Evolutionary conservation across 495 filamentous ascomycete species (phyloP).

Genomic region (Trichoderma virens): DNA sequence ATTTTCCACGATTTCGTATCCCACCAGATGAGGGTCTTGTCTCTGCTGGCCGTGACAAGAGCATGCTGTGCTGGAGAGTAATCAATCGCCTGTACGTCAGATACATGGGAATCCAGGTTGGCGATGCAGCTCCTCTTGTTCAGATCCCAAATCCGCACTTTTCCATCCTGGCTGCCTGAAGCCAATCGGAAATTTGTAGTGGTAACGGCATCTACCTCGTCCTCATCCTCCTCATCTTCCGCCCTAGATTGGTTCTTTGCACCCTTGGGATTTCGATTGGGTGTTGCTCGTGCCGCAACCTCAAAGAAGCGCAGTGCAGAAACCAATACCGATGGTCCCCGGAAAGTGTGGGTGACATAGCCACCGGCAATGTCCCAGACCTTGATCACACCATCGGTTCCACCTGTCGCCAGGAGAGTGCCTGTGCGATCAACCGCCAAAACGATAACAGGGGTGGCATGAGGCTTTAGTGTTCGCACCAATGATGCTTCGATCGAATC

Average conservation of each 20-base stretch:
- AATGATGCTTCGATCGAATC: slow-evolving; percentile 57
- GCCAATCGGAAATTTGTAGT: slow-evolving; percentile 66
- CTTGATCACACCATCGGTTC: slow-evolving; percentile 86
- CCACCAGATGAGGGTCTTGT: slow-evolving; percentile 92
- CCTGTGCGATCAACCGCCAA: slow-evolving; percentile 75
- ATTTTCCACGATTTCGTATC: slow-evolving; percentile 76
- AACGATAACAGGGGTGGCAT: slow-evolving; percentile 78
- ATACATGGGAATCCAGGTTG: slow-evolving; percentile 83
- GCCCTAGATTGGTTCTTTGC: slow-evolving; percentile 40
- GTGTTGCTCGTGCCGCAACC: slow-evolving; percentile 38
- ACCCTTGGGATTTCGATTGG: slow-evolving; percentile 24
- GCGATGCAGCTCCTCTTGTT: slow-evolving; percentile 71
- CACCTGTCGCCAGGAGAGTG: slow-evolving; percentile 85
- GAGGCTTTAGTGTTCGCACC: slow-evolving; percentile 78
- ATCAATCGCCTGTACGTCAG: slow-evolving; percentile 77
- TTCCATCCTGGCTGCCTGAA: slow-evolving; percentile 88
- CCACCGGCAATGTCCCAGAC: slow-evolving; percentile 93
- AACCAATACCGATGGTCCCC: slow-evolving; percentile 82
- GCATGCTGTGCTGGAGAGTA: slow-evolving; percentile 66
- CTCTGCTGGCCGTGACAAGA: slow-evolving; percentile 81
- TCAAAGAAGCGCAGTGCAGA: slow-evolving; percentile 91
- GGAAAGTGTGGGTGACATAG: slow-evolving; percentile 89
- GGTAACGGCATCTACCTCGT: slow-evolving; percentile 30
- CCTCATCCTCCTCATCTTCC: slow-evolving; percentile 35
- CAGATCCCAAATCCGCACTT: slow-evolving; percentile 84